Evolutionary conservation across 1,284 basidiomycete species (phyloP).

Genomic region (Puccinia polysora): DNA sequence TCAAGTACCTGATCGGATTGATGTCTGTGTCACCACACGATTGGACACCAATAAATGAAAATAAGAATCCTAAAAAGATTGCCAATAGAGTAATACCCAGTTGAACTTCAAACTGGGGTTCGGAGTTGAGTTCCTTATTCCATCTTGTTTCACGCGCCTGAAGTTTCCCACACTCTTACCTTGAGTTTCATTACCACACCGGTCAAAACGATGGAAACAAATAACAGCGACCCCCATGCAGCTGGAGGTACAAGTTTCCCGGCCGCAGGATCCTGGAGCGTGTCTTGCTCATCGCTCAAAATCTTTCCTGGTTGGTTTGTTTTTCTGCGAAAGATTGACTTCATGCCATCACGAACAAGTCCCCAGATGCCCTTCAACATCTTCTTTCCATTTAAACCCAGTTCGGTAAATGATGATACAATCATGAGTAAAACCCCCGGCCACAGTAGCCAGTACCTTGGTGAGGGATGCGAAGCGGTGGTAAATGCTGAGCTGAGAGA

Average conservation of each 20-base stretch:
- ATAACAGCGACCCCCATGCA: constrained; percentile 61
- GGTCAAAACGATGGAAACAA: constrained; percentile 59
- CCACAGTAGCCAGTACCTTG: constrained; percentile 68
- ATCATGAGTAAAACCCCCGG: constrained; percentile 60
- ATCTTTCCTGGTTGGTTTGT: constrained; percentile 53
- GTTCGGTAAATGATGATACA: constrained; percentile 52
- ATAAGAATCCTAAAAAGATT: constrained; percentile 59
- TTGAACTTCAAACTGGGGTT: constrained; percentile 50
- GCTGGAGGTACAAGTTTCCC: constrained; percentile 61
- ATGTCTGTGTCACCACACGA: constrained; percentile 60
- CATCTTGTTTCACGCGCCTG: constrained; percentile 51
- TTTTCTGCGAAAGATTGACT: constrained; percentile 44
- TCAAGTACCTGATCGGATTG: constrained; percentile 58
- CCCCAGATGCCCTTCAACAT: constrained; percentile 50
- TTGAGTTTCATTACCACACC: constrained; percentile 56
- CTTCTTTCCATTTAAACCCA: constrained; percentile 51
- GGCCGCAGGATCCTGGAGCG: constrained; percentile 55
- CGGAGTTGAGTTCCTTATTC: neutral
- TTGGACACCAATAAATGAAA: constrained; percentile 67
- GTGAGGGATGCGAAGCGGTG: constrained; percentile 60
- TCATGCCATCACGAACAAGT: constrained; percentile 46
- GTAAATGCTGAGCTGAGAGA: constrained; percentile 47
- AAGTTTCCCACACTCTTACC: constrained; percentile 56
- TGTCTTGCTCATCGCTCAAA: neutral
- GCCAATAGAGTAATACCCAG: constrained; percentile 56